Conservation (phyloP, 2,329 filamentous ascomycete genomes). For the Teratosphaeriaceae sp. region DNA sequence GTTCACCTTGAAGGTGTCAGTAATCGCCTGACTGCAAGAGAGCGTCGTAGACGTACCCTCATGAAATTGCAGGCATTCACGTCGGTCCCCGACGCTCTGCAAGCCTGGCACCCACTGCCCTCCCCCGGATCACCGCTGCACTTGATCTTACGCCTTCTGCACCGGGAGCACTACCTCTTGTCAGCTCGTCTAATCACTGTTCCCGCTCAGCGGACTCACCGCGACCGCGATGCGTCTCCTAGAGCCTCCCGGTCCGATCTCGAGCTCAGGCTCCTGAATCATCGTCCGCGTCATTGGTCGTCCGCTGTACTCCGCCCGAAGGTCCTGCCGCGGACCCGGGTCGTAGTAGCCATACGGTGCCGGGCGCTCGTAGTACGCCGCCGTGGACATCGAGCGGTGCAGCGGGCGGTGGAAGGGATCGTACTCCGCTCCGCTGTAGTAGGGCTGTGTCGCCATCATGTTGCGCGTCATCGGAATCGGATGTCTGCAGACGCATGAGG, state of each 20-base stretch:
- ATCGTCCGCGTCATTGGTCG: constrained; percentile 15
- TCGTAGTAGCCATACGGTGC: constrained; percentile 22
- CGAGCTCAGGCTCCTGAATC: constrained; percentile 28
- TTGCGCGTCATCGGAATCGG: constrained; percentile 10
- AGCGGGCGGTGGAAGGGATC: constrained; percentile 18
- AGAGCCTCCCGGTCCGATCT: constrained; percentile 19
- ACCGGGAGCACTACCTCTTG: constrained; percentile 66
- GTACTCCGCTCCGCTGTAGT: constrained; percentile 20
- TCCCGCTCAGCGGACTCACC: constrained; percentile 30
- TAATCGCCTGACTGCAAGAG: neutral
- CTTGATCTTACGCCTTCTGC: constrained; percentile 88
- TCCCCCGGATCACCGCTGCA: constrained; percentile 80
- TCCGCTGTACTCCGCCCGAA: constrained; percentile 18
- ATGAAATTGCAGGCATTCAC: constrained; percentile 65
- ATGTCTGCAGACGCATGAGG: constrained; percentile 13
- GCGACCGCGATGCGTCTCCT: constrained; percentile 47
- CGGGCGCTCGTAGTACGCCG: constrained; percentile 21
- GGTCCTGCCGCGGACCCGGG: constrained; percentile 15
- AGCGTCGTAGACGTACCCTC: constrained; percentile 49
- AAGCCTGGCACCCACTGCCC: constrained; percentile 75
- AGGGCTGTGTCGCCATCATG: constrained; percentile 27
- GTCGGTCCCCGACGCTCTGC: constrained; percentile 64
- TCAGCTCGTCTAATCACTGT: constrained; percentile 6
- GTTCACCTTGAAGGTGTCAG: constrained; percentile 1
- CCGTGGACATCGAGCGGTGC: constrained; percentile 16